phyloP scores from a whole-genome alignment of 108 stramenopile species.

The Cyclotella baltica region DNA sequence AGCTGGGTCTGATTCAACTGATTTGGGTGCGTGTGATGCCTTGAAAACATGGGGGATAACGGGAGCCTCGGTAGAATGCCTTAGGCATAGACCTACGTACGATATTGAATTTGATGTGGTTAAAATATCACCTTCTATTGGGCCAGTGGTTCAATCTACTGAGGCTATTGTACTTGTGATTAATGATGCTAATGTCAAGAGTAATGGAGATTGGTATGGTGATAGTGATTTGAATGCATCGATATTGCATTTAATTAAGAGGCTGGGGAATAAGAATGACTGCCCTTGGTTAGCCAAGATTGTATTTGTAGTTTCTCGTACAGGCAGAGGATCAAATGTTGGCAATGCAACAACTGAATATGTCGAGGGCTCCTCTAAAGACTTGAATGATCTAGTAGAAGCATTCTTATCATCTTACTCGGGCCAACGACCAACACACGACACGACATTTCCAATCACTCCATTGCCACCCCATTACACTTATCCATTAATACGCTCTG shows the following conservation, averaged over 20 bases:
- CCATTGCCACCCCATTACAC: conserved; percentile 62
- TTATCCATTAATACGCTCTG: conserved; percentile 66
- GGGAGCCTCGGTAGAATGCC: conserved; percentile 37
- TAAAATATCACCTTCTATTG: conserved; percentile 51
- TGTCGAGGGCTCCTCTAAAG: conserved; percentile 20
- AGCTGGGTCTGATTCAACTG: not conserved
- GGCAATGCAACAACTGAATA: not conserved
- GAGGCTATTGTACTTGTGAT: conserved; percentile 86
- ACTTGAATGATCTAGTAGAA: conserved; percentile 24
- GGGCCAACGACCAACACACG: not conserved
- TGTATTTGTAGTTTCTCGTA: conserved; percentile 73
- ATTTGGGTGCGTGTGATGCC: conserved; percentile 39
- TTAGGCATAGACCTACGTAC: conserved; percentile 28
- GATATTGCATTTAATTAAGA: conserved; percentile 59
- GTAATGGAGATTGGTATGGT: conserved; percentile 61
- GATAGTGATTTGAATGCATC: conserved; percentile 58
- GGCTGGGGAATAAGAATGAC: conserved; percentile 50
- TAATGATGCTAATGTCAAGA: conserved; percentile 60
- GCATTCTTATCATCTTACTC: conserved; percentile 48
- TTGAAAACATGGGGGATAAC: not conserved
- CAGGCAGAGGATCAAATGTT: not conserved
- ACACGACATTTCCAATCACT: not conserved
- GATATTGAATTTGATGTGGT: conserved; percentile 59
- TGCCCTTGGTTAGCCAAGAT: conserved; percentile 85
- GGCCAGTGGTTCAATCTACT: conserved; percentile 52